Conservation (phyloP, 805 yeast species). For the Candida taoyuanica region DNA sequence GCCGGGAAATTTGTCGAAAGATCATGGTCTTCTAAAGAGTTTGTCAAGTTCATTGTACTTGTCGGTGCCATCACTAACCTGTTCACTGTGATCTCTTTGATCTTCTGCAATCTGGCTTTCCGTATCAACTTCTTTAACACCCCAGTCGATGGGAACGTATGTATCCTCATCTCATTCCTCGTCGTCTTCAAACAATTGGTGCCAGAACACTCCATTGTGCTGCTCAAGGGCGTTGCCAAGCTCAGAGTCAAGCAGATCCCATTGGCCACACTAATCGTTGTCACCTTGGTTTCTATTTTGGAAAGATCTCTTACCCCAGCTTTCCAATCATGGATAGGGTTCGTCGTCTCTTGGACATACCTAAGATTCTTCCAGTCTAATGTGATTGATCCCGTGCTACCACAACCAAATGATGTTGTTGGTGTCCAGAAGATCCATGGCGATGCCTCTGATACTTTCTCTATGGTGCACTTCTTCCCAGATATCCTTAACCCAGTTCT, state of each 20-base stretch:
- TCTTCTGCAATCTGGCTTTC: slow-evolving; percentile 23
- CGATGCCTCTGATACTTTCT: slow-evolving; percentile 88
- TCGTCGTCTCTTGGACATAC: slow-evolving; percentile 69
- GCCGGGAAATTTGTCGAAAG: slow-evolving; percentile 64
- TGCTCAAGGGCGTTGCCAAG: slow-evolving; percentile 43
- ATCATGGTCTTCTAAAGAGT: slow-evolving; percentile 56
- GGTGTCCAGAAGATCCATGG: slow-evolving; percentile 47
- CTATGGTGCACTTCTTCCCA: slow-evolving; percentile 82
- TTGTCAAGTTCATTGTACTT: slow-evolving; percentile 42
- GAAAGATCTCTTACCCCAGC: slow-evolving; percentile 42
- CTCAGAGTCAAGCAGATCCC: slow-evolving; percentile 64
- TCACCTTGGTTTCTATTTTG: slow-evolving; percentile 29
- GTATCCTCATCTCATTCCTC: slow-evolving; percentile 52
- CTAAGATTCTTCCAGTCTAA: slow-evolving; percentile 70
- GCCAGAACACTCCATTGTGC: slow-evolving; percentile 52
- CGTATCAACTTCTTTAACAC: slow-evolving; percentile 31
- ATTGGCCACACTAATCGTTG: slow-evolving; percentile 33
- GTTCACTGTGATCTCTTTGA: slow-evolving; percentile 24
- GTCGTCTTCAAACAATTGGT: slow-evolving; percentile 64
- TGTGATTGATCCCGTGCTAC: slow-evolving; percentile 50
- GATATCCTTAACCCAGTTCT: slow-evolving; percentile 47
- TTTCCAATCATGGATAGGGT: slow-evolving; percentile 53
- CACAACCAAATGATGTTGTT: slow-evolving; percentile 32
- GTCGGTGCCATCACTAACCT: slow-evolving; percentile 54
- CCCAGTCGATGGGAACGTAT: slow-evolving; percentile 49